Percentiles rank a stretch among this genome's conserved stretches.
Evolutionary conservation across 306 rosid genomes (phyloP).

Genomic region (Cyamopsis tetragonoloba): DNA sequence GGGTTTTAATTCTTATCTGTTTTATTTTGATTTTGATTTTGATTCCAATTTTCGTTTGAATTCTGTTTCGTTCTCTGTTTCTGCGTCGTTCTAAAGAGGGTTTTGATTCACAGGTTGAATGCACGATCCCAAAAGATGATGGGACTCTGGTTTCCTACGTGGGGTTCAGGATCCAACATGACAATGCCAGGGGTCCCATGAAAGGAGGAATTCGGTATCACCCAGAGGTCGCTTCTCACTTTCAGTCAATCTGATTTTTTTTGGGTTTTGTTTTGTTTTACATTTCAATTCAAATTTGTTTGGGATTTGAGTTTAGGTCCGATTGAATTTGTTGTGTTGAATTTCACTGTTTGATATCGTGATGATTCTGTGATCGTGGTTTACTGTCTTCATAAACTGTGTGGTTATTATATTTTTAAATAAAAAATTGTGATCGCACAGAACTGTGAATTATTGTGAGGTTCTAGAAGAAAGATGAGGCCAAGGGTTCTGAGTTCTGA

Average conservation of each 20-base stretch:
- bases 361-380: neutral
- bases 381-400: neutral
- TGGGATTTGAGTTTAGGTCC: slow-evolving; percentile 6
- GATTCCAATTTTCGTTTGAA: neutral
- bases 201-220: slow-evolving; percentile 80
- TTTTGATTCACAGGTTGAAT: slow-evolving; percentile 56
- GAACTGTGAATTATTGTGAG: neutral
- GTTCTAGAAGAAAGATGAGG: neutral
- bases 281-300: neutral
- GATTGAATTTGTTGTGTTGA: slow-evolving; percentile 11
- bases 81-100: neutral
- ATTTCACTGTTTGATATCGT: slow-evolving; percentile 11
- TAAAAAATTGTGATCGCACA: neutral
- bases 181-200: slow-evolving; percentile 88
- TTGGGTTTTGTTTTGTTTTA: neutral
- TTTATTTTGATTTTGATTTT: neutral
- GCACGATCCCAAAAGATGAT: slow-evolving; percentile 73
- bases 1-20: neutral
- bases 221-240: slow-evolving; percentile 50
- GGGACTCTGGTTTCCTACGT: slow-evolving; percentile 66
- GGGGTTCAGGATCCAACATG: slow-evolving; percentile 77
- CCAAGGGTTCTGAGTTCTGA: neutral
- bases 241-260: too few species aligned
- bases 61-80: neutral
- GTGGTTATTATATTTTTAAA: neutral